These are phyloP conservation scores for Exophiala aquamarina DNA, from an alignment of 2,329 filamentous ascomycete genomes.

Conservation along the genomic window DNA sequence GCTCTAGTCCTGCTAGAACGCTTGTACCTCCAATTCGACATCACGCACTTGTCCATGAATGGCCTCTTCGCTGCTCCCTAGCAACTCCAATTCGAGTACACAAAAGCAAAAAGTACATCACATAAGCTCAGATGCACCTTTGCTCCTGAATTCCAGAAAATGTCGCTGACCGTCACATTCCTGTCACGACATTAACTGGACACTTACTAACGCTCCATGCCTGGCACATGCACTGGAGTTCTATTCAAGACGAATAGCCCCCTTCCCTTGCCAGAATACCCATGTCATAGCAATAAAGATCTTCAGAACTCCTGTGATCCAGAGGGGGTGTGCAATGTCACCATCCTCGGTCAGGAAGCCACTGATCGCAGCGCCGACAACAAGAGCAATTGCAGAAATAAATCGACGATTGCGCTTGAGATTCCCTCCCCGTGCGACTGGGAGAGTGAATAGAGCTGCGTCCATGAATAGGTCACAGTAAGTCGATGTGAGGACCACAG, in stretches of 20 bases:
- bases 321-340: conserved; percentile 2
- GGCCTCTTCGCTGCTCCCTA: too few relatives aligned
- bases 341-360: conserved; percentile 24
- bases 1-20: too few relatives aligned
- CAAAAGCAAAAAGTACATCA: too few relatives aligned
- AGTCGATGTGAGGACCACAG: conserved; percentile 45
- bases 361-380: conserved; percentile 41
- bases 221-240: background rate
- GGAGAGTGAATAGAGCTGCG: conserved; percentile 33
- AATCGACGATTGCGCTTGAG: conserved; percentile 40
- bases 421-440: conserved; percentile 32
- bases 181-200: too few relatives aligned
- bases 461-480: conserved; percentile 47
- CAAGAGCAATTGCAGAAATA: conserved; percentile 34
- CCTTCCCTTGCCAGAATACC: conserved; percentile 3
- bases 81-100: too few relatives aligned
- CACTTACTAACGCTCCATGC: too few relatives aligned
- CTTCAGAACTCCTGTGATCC: conserved; percentile 5
- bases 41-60: too few relatives aligned
- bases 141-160: too few relatives aligned
- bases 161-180: too few relatives aligned
- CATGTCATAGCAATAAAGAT: background rate
- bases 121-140: too few relatives aligned
- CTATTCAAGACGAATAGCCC: conserved; percentile 1
- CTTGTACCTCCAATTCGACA: too few relatives aligned